Evolutionary conservation across 78 protist species (phyloP).

Genomic region (Diacronema lutheri): DNA sequence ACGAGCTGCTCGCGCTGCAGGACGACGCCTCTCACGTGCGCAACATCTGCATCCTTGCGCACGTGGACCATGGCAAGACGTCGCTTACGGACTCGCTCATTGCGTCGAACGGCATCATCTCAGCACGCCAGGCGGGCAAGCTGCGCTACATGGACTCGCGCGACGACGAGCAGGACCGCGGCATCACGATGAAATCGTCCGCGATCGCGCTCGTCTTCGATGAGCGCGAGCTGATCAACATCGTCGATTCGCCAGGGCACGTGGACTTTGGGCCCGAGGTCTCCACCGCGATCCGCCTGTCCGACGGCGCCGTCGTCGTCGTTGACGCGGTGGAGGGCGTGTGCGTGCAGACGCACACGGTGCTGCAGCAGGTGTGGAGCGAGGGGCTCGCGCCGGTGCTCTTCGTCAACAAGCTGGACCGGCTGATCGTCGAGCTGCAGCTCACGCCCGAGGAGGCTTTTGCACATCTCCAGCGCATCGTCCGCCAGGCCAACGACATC

Average conservation of each 20-base stretch:
- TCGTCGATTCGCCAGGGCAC: slow-evolving; percentile 93
- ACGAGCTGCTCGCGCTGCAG: too few species aligned
- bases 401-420: slow-evolving; percentile 94
- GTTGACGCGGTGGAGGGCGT: slow-evolving; percentile 92
- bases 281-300: slow-evolving; percentile 61
- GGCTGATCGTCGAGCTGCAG: slow-evolving; percentile 77
- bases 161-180: slow-evolving; percentile 89
- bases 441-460: slow-evolving; percentile 81
- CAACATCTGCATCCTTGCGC: slow-evolving; percentile 91
- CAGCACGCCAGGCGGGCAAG: slow-evolving; percentile 77
- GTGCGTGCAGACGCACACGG: slow-evolving; percentile 84
- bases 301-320: slow-evolving; percentile 80
- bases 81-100: slow-evolving; percentile 89
- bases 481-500: not conserved
- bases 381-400: slow-evolving; percentile 78
- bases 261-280: slow-evolving; percentile 88
- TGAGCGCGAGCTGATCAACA: slow-evolving; percentile 41
- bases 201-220: slow-evolving; percentile 76
- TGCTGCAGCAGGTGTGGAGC: slow-evolving; percentile 85
- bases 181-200: slow-evolving; percentile 95
- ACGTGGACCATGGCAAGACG: slow-evolving; percentile 97
- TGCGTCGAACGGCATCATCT: slow-evolving; percentile 86
- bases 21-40: slow-evolving; percentile 31
- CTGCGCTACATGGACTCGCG: slow-evolving; percentile 86
- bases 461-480: slow-evolving; percentile 60